Evolutionary conservation across 2,329 filamentous ascomycete species (phyloP), one percentile per base, ranked within the genome.

Genomic region (Pyrenochaeta sp.): DNA sequence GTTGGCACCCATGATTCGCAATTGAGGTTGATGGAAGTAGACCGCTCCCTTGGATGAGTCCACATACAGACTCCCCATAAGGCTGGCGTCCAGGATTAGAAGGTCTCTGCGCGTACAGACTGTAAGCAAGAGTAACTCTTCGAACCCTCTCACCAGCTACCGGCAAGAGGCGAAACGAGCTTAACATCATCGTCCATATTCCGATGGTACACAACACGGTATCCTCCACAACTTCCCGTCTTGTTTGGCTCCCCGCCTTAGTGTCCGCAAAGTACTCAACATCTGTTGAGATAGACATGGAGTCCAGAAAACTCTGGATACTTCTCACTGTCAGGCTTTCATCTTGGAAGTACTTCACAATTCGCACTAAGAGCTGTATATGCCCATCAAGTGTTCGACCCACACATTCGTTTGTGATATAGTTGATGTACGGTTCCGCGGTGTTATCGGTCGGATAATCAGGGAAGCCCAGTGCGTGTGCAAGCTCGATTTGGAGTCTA

Each of bases 151-250:
- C 50, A 1, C 31, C 48, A 18, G 33, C 10, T 27, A 27, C 23
- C 9, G 23, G 23, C 23, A 27, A 27, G 9, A 27, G 23, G 2
- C 40, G 51, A 30, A 67, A 65, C 4, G 58, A 64, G 44, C 54
- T 64, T 32, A 60, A 43, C 35, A 67, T 50, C 49, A 62, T 57
- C 1, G 54, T 42, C 62, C 60, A 64, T 6, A 45, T 43, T 1
- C 62, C 62, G n/a, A 67, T 32, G 15, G 63, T 66, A 31, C 55
- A 61, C 52, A 66, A 41, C 4, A 65, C 51, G 31, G 52, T 58
- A 35, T 67, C 60, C 15, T 66, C 58, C 11, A 67, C 58, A 47
- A 61, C 45, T 11, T 47, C 49, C 4, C 30, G 46, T 46, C 60
- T 47, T 20, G 21, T 42, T 15, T 11, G 31, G 27, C 43, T 30